Percentiles rank a stretch among this genome's conserved stretches.
Evolutionary conservation across 192 early-diverging fungal species (phyloP).

Genomic region (Mortierella alpina): DNA sequence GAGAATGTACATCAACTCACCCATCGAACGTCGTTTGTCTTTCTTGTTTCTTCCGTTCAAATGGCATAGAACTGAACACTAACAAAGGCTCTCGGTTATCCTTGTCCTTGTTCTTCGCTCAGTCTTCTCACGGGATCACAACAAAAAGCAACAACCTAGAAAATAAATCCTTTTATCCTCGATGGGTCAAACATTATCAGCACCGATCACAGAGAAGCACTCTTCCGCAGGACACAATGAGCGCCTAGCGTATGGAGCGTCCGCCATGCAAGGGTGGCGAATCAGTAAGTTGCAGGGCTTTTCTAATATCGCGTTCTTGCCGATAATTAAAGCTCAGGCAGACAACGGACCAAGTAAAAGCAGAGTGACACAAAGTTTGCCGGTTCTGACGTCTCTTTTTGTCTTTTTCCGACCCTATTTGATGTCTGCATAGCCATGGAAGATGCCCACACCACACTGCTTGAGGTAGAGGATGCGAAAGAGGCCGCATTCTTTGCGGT

Average conservation of each 20-base stretch:
- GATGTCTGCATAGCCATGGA: constrained; percentile 82
- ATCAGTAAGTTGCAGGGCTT: constrained; percentile 73
- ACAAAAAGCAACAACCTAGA: not conserved
- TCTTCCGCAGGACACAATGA: constrained; percentile 77
- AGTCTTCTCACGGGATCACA: no score
- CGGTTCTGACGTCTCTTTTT: not conserved
- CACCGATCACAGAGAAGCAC: constrained; percentile 92
- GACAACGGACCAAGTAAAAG: no score
- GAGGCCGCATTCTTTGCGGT: constrained; percentile 92
- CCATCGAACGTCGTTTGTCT: no score
- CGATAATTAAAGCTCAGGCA: no score
- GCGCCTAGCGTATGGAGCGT: constrained; percentile 85
- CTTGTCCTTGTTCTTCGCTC: no score
- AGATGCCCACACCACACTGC: constrained; percentile 93
- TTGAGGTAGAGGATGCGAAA: constrained; percentile 74
- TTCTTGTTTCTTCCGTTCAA: no score
- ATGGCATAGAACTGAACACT: no score
- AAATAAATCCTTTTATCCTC: not conserved
- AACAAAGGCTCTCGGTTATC: no score
- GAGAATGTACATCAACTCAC: no score
- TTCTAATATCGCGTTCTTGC: not conserved
- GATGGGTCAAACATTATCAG: constrained; percentile 98
- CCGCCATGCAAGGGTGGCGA: constrained; percentile 98
- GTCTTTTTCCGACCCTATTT: not conserved
- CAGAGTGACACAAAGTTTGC: no score